Base-by-base conservation (phyloP, 2,329 filamentous ascomycete species). In the Aspergillus flavus region DNA sequence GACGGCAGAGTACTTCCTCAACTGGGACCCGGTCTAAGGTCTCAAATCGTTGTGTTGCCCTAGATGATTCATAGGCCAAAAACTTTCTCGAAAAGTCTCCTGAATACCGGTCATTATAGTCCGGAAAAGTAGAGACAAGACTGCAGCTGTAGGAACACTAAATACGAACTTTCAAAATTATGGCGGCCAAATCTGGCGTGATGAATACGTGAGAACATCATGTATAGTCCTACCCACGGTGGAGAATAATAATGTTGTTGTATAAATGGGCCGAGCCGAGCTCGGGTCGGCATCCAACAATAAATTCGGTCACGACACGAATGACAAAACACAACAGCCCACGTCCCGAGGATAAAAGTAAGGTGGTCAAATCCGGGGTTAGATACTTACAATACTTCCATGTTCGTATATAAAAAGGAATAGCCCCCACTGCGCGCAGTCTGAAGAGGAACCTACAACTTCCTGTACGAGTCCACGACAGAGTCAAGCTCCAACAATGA, bases 261-360 rank as follows among this genome's bases (percentile, higher is more conserved):
- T 36, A 62, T 61, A 58, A 28, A 0, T 0, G 26, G 64, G 62
- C 62, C 64, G 66, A 64, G 53, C 64, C 66, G 64, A 59, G 61
- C 62, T 66, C 63, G 63, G 61, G 45, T 55, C 52, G 52, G 34
- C 32, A 19, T 39, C 12, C 4, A 53, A 12, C 39, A 56, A 21
- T 21, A 21, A 21, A 14, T 14, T 48, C n/a, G n/a, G 26, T 50
- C 46, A 30, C 6, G 39, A 46, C 16, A 10, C 16, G n/a, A 46
- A 58, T 43, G 56, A 55, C 36, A 52, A 32, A 62, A 43, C 34
- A 55, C 50, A 43, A 59, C 59, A 55, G 48, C 59, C 50, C 46
- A 60, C 14, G 14, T 50, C 36, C 59, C 61, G 63, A 67, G 65
- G 61, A 61, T 67, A 53, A 57, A n/a, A 46, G 16, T 21, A 39